Evolutionary conservation across 805 yeast genomes (phyloP), one percentile per base, ranked within the genome.

Genomic region (Yamadazyma nakazawae): DNA sequence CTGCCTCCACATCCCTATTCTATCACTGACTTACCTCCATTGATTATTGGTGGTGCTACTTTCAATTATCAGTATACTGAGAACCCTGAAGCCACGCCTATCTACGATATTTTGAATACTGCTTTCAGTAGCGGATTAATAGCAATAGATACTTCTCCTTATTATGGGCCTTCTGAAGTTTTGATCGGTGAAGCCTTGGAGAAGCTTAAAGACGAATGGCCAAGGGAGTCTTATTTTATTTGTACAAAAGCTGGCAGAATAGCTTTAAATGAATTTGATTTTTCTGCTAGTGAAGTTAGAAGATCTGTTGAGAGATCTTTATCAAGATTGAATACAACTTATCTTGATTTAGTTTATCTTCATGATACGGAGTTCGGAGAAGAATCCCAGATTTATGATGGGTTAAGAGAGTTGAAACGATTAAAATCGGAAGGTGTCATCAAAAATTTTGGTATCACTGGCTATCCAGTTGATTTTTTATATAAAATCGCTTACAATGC

Each of bases 71-170:
- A 85, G 60, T 91, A 88, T 71, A 79, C 85, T 50, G 80, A 74
- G 10, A 77, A 86, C 55, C 96, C 96, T 0, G 70, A 72, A 31
- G 57, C 67, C 0, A 54, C 88, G 36, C 85, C 88, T 1, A 74
- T 82, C 10, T 69, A 66, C 10, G 81, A 78, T 0, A 76, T 91
- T 42, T 54, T 91, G 17, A 60, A 68, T 40, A 56, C 62, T 12
- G 94, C 91, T 0, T 83, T 91, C 56, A 65, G 70, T 17, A 59
- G 72, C 21, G 97, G 97, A 0, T 69, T 88, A 49, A 76, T 74
- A 39, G 94, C 96, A 1, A 72, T 91, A 32, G 97, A 91, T 60
- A 89, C 97, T 0, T 87, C 97, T 0, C 97, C 97, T 3, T 90
- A 88, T 66, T 91, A 91, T 61, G 97, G 97, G 0, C 88, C 88